These are phyloP conservation scores for Saitoella complicata DNA, from an alignment of 805 yeast species.

Conservation along the genomic window DNA sequence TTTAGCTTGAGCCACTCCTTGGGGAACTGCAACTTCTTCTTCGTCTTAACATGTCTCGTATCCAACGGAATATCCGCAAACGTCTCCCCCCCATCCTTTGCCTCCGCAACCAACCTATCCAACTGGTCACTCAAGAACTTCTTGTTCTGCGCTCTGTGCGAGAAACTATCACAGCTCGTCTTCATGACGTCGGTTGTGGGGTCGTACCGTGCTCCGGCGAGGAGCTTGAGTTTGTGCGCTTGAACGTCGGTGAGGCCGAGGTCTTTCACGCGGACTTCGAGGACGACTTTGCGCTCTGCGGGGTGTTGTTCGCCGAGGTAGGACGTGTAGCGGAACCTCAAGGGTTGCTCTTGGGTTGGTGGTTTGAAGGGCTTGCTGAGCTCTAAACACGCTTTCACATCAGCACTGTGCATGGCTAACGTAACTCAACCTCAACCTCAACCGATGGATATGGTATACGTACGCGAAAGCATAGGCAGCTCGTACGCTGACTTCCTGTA, in stretches of 20 bases:
- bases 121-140: constrained; percentile 50
- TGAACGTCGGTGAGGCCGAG: constrained; percentile 29
- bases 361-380: constrained; percentile 4
- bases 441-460: not conserved
- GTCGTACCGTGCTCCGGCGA: constrained; percentile 68
- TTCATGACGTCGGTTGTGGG: constrained; percentile 40
- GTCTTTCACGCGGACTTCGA: constrained; percentile 37
- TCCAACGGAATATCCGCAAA: constrained; percentile 73
- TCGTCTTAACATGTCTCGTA: constrained; percentile 45
- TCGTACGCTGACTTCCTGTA: constrained; percentile 82
- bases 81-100: constrained; percentile 46
- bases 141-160: constrained; percentile 77
- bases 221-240: constrained; percentile 58
- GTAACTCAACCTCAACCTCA: too few relatives aligned
- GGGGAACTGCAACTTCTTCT: constrained; percentile 16
- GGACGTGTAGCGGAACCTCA: constrained; percentile 54
- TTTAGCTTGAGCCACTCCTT: too few relatives aligned
- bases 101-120: constrained; percentile 41
- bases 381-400: not conserved
- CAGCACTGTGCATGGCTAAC: too few relatives aligned
- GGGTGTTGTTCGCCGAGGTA: constrained; percentile 60
- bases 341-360: constrained; percentile 12
- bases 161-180: constrained; percentile 47
- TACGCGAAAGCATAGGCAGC: constrained; percentile 57
- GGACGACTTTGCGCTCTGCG: constrained; percentile 51